Percentiles rank a stretch among this genome's conserved stretches.
Conservation (phyloP, 768 basidiomycete species). For the Lactifluus echinatus region DNA sequence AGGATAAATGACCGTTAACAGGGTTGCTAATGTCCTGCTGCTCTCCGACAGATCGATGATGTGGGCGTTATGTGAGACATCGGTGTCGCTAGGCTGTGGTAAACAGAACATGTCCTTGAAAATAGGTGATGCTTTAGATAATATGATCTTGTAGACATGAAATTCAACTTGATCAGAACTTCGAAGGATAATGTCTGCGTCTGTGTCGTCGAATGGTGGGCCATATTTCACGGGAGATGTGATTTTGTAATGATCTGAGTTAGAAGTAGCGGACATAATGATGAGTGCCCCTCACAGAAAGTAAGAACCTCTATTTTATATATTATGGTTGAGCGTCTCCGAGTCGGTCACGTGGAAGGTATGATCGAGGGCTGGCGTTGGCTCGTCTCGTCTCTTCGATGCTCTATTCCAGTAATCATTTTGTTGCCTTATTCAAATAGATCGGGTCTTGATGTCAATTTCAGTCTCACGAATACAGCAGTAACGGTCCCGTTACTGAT, state of each 20-base stretch:
- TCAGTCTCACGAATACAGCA: no score
- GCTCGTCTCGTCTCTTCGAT: no score
- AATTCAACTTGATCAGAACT: not conserved
- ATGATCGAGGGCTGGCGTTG: no score
- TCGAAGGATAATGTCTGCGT: not conserved
- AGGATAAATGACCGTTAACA: not conserved
- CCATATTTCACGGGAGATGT: not conserved
- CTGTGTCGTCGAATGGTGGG: not conserved
- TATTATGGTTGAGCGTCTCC: no score
- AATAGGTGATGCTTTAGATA: conserved; percentile 1
- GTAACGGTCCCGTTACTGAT: no score
- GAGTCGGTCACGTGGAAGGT: no score
- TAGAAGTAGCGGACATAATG: not conserved
- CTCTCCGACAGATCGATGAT: not conserved
- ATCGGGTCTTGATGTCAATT: no score
- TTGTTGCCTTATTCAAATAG: no score
- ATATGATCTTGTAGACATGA: not conserved
- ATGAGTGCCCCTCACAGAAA: not conserved
- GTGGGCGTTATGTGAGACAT: not conserved
- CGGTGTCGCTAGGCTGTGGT: not conserved
- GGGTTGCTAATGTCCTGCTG: not conserved
- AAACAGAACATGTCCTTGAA: not conserved
- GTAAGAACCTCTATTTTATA: no score
- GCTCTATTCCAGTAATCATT: no score
- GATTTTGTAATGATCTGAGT: not conserved